Percentiles rank a stretch among this genome's conserved stretches.
These are phyloP conservation scores for Lactuca saligna DNA, from an alignment of 129 eudicot species.

Conservation along the genomic window DNA sequence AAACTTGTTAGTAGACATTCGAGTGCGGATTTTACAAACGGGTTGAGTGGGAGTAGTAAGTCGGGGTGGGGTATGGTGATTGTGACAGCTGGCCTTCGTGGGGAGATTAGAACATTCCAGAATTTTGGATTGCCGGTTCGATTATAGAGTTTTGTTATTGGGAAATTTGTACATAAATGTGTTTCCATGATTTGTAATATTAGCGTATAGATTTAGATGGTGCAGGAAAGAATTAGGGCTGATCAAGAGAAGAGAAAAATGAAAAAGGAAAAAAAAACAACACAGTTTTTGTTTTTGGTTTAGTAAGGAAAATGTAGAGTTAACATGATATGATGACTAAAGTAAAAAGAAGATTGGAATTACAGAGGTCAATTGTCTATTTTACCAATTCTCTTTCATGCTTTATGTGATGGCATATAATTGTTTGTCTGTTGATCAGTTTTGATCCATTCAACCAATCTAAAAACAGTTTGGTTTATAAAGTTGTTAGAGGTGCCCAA, in stretches of 20 bases:
- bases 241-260: constrained; percentile 28
- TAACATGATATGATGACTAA: constrained; percentile 25
- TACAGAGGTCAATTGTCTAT: constrained; percentile 14
- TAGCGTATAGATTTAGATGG: constrained; percentile 33
- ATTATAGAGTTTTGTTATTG: constrained; percentile 37
- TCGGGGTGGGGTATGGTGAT: constrained; percentile 97
- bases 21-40: constrained; percentile 62
- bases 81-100: constrained; percentile 84
- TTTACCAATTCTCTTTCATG: constrained; percentile 25
- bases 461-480: no score
- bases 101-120: constrained; percentile 86
- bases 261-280: constrained; percentile 12
- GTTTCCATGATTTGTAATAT: constrained; percentile 54
- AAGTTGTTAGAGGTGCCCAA: no score
- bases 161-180: constrained; percentile 56
- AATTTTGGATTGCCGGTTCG: constrained; percentile 88
- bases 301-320: constrained; percentile 53
- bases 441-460: not conserved
- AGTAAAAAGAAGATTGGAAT: constrained; percentile 21
- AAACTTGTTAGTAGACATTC: constrained; percentile 62
- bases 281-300: constrained; percentile 20
- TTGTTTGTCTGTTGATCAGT: not conserved
- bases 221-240: constrained; percentile 35
- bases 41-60: constrained; percentile 37
- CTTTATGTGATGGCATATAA: constrained; percentile 16